Evolutionary conservation across 2,329 filamentous ascomycete genomes (phyloP), one percentile per base, ranked within the genome.

Genomic region (Lasiodiplodia sp.): DNA sequence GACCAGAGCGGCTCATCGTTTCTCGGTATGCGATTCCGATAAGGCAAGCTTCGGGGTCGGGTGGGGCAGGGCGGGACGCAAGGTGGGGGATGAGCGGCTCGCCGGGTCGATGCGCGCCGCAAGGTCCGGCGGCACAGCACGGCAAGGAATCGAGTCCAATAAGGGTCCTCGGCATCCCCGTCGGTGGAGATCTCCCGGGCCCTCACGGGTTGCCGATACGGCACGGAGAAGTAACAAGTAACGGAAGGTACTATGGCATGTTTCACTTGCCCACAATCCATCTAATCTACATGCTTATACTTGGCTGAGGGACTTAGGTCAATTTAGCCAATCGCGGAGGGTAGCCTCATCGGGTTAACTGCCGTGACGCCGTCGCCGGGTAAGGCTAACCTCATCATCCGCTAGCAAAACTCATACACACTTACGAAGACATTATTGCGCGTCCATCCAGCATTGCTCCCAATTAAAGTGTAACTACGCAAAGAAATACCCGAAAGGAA

Each of bases 41-140:
- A 57, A 57, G 31, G 55, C 31, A 21, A 57, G 31, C 31, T 8
- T 37, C 55, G 18, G 31, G 18, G 31, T 40, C 31, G 31, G 55
- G 55, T 57, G 55, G 55, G 55, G 55, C 31, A 37, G 55, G 53
- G 11, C 55, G 55, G 55, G 37, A 28, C 3, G n/a, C 55, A 38
- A 38, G 55, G 31, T 57, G 14, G 53, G 14, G 53, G 31, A 21
- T 57, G 31, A 31, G 31, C 53, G 53, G 55, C 31, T 57, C 31
- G 34, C 16, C 55, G 55, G 55, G 55, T 57, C 55, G 31, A n/a
- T 8, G 37, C 38, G 55, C 55, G 55, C 28, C 53, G 31, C n/a
- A 37, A 56, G 53, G 34, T n/a, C 25, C 14, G 18, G 53, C 53
- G 53, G 55, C 55, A 57, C 31, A n/a, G 55, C 55, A 16, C 18